Conservation (phyloP, 495 filamentous ascomycete species). For the Annulohypoxylon bovei region DNA sequence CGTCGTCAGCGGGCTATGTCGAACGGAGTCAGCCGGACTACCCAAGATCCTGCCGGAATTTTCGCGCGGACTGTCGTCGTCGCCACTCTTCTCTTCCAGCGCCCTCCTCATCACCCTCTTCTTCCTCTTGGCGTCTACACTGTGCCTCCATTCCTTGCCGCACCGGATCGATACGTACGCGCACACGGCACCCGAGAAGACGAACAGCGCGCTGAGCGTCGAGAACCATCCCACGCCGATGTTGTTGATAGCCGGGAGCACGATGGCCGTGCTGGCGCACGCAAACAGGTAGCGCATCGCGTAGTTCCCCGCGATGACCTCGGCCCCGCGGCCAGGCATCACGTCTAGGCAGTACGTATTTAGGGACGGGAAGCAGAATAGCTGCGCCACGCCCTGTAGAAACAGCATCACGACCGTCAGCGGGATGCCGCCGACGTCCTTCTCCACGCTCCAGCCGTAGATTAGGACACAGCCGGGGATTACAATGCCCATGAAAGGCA, state of each 20-base stretch:
- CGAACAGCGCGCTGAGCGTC: conserved; percentile 65
- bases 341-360: conserved; percentile 83
- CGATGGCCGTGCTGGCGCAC: conserved; percentile 70
- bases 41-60: conserved; percentile 1
- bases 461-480: conserved; percentile 73
- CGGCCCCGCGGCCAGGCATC: conserved; percentile 70
- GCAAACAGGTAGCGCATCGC: conserved; percentile 75
- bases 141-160: conserved; percentile 65
- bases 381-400: conserved; percentile 73
- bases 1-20: conserved; percentile 32
- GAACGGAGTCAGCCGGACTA: conserved; percentile 4
- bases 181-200: conserved; percentile 58
- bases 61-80: conserved; percentile 7
- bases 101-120: conserved; percentile 41
- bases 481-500: conserved; percentile 67
- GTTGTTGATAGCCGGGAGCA: conserved; percentile 69
- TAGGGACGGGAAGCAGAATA: conserved; percentile 76
- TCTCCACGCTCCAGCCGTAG: conserved; percentile 78
- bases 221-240: conserved; percentile 77
- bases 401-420: conserved; percentile 77
- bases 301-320: conserved; percentile 80
- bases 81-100: conserved; percentile 24
- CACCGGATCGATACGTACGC: conserved; percentile 61
- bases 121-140: conserved; percentile 55
- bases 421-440: conserved; percentile 70